Evolutionary conservation across 1,139 yeast species (phyloP), one percentile per base, ranked within the genome.

Genomic region (Entelexis paramagnoliae): DNA sequence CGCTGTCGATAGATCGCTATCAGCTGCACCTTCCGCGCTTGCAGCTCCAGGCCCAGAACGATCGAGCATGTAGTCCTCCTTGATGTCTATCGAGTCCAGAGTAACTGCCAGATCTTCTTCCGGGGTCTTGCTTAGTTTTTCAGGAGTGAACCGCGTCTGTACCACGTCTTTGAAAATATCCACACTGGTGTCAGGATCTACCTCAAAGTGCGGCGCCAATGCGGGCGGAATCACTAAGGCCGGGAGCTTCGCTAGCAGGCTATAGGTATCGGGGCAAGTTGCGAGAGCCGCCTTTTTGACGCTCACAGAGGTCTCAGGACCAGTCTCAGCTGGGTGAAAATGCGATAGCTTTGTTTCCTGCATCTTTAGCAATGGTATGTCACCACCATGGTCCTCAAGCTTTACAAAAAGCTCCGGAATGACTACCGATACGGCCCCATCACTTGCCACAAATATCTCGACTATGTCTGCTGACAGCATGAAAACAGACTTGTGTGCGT

Each of bases 261-360:
- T 24, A 20, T 38, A 46, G 13, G 46, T 47, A 22, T 55, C 58
- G 9, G 58, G 55, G 32, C 58, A 55, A 14, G 49, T 28, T 1
- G 42, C 33, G 10, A 52, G n/a, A 1, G 44, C 51, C 3, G 33
- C 40, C 13, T 36, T 14, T 16, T 30, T 51, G 2, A 44, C 29
- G 11, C 6, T 32, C 8, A 42, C 8, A 5, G 29, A 4, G 4
- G 36, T 29, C 13, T 42, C 46, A 19, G 45, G 28, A 10, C 34
- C 45, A 5, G 24, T 9, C 7, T 20, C 8, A 1, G 28, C 36
- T 9, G 19, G 10, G 5, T n/a, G 42, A 7, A 22, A 28, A 24
- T 32, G 35, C 7, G 26, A 28, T 2, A 16, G 3, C 3, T 10
- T 22, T 10, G 26, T n/a, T 14, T 33, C 35, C 16, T 29, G 38